Conservation (phyloP, 2,329 filamentous ascomycete species). For the Cytospora mali region DNA sequence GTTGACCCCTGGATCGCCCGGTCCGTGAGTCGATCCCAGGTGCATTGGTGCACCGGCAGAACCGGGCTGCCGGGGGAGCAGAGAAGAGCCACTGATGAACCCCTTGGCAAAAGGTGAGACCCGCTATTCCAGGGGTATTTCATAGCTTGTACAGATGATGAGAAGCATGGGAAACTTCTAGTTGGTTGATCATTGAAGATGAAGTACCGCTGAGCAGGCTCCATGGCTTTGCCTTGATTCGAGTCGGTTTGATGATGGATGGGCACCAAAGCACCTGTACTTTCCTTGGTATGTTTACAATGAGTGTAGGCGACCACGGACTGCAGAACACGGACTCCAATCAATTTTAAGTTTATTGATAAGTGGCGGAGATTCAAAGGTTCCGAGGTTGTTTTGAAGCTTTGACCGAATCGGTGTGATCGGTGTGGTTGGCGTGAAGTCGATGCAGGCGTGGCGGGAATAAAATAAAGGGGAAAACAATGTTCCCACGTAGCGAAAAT, state of each 20-base stretch:
- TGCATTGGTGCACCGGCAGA: not conserved
- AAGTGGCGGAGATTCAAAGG: too few relatives aligned
- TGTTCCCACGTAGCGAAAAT: not conserved
- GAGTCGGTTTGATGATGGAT: too few relatives aligned
- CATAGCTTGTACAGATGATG: not conserved
- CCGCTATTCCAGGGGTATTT: slow-evolving; percentile 14
- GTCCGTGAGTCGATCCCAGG: slow-evolving; percentile 8
- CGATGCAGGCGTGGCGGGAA: too few relatives aligned
- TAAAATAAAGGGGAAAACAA: too few relatives aligned
- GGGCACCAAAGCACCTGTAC: too few relatives aligned
- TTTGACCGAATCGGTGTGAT: too few relatives aligned
- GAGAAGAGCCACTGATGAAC: slow-evolving; percentile 11
- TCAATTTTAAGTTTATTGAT: too few relatives aligned
- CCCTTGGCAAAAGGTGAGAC: not conserved
- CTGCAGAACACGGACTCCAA: too few relatives aligned
- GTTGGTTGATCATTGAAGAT: not conserved
- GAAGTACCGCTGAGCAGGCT: not conserved
- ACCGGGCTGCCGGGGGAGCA: not conserved
- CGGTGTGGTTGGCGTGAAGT: too few relatives aligned
- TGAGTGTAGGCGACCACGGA: too few relatives aligned
- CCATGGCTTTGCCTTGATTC: not conserved
- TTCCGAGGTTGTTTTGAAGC: too few relatives aligned
- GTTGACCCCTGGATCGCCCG: slow-evolving; percentile 18
- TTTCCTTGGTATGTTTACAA: too few relatives aligned
- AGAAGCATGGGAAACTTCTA: not conserved